Evolutionary conservation across 805 yeast genomes (phyloP).

Genomic region (Monosporozyma servazzii): DNA sequence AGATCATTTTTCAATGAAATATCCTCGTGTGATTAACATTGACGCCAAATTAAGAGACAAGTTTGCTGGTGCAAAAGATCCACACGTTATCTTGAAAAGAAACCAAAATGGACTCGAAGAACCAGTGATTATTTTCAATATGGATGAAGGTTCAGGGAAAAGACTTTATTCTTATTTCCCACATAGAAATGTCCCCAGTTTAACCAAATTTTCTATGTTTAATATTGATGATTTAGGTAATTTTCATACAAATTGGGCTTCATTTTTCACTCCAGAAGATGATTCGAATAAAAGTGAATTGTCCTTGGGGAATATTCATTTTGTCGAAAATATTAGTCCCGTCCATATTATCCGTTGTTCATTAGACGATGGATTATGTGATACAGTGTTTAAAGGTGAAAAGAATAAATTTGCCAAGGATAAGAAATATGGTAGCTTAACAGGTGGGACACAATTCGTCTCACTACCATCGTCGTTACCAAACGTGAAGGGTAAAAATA

Average conservation of each 20-base stretch:
- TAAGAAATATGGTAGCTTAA: not conserved
- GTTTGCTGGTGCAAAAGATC: constrained; percentile 9
- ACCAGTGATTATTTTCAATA: constrained; percentile 8
- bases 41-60: not conserved
- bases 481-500: constrained; percentile 10
- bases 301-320: constrained; percentile 16
- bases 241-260: constrained; percentile 9
- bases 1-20: constrained; percentile 4
- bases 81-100: constrained; percentile 4
- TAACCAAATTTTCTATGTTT: constrained; percentile 1
- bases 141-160: constrained; percentile 2
- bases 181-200: constrained; percentile 4
- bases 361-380: constrained; percentile 15
- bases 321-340: not conserved
- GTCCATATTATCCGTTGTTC: constrained; percentile 15
- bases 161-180: constrained; percentile 5
- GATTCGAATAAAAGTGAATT: constrained; percentile 5
- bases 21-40: constrained; percentile 6
- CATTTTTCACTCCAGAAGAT: constrained; percentile 9
- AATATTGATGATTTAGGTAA: not conserved
- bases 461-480: constrained; percentile 14
- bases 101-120: constrained; percentile 2
- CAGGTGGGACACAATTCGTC: constrained; percentile 17
- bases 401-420: not conserved
- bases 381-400: constrained; percentile 9